Evolutionary conservation across 768 basidiomycete genomes (phyloP), one percentile per base, ranked within the genome.

Genomic region (Hypholoma fasciculare): DNA sequence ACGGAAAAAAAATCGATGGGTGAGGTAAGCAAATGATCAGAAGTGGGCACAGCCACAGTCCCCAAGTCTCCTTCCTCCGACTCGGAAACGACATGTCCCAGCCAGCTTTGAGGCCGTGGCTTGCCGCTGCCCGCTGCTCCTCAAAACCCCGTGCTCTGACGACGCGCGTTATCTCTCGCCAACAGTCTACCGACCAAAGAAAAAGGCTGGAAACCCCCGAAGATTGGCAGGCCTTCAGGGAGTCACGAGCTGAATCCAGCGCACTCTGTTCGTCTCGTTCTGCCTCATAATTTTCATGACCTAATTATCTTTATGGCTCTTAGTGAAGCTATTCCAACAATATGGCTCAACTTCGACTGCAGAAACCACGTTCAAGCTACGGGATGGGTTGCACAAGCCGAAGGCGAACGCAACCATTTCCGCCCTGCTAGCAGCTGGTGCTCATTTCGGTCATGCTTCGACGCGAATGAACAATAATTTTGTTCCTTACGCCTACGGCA

Each of bases 401-500:
- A 79, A 87, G 9, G 74, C 83, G 47, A 78, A 90, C 59, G 77
- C 88, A 52, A 93, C 96, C 2, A 78, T 94, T 49, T 96, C 96
- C 2, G 89, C 95, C 48, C 86, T 99, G 60, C 77, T 98, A 43
- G 96, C 97, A 1, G 81, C 95, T 13, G 94, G 94, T 23, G 96
- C 97, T 14, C 96, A 98, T 70, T 85, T 98, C 46, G 97, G 97
- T 7, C 96, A 98, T 70, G 83, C 90, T 36, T 82, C 83, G 39
- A 81, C 87, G 4, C 84, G 93, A 63, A 88, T 96, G 80, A 92
- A 94, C 71, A 88, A 93, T 27, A 91, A 92, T 70, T 95, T 94
- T 65, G 78, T 89, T 65, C 92, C 96, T 30, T 96, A 95, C 71
- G 88, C 96, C 37, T 98, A 97, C 69, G 97, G 96, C 60, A 85